These are phyloP conservation scores for Malassezia sp. DNA, from an alignment of 1,284 basidiomycete genomes.

Conservation along the genomic window DNA sequence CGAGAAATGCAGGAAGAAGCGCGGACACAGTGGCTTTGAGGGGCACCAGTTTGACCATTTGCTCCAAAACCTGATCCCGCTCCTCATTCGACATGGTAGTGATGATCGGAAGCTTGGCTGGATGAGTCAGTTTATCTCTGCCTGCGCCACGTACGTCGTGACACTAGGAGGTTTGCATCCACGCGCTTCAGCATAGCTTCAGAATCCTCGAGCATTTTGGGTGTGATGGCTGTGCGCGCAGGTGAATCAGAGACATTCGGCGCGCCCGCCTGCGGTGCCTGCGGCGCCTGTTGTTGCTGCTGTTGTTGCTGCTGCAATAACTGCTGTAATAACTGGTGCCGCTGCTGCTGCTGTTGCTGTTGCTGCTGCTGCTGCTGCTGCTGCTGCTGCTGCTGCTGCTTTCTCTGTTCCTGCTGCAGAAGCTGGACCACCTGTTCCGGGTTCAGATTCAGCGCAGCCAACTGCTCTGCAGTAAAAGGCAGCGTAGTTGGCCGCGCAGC, in stretches of 20 bases:
- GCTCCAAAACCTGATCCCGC: conserved; percentile 28
- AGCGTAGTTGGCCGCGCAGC: too few species aligned
- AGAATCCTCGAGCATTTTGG: conserved; percentile 35
- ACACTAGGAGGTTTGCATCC: neutral
- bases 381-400: conserved; percentile 12
- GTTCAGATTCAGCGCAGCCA: conserved; percentile 23
- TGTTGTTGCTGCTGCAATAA: too few species aligned
- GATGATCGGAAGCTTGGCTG: conserved; percentile 33
- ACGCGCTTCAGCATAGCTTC: conserved; percentile 14
- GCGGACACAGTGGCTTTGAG: conserved; percentile 35
- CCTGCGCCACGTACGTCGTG: too few species aligned
- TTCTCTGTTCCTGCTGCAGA: conserved; percentile 18
- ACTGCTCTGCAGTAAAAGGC: conserved; percentile 23
- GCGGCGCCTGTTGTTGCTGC: neutral
- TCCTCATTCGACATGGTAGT: conserved; percentile 34
- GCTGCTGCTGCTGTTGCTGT: conserved; percentile 1
- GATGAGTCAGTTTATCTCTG: too few species aligned
- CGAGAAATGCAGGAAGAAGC: conserved; percentile 39
- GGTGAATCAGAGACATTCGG: too few species aligned
- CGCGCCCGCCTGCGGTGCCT: too few species aligned
- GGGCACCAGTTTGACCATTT: conserved; percentile 32
- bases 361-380: conserved; percentile 6
- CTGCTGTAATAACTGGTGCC: neutral
- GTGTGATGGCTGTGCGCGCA: conserved; percentile 13
- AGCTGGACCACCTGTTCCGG: conserved; percentile 29